Evolutionary conservation across 768 basidiomycete species (phyloP).

Genomic region (Inosperma sp.): DNA sequence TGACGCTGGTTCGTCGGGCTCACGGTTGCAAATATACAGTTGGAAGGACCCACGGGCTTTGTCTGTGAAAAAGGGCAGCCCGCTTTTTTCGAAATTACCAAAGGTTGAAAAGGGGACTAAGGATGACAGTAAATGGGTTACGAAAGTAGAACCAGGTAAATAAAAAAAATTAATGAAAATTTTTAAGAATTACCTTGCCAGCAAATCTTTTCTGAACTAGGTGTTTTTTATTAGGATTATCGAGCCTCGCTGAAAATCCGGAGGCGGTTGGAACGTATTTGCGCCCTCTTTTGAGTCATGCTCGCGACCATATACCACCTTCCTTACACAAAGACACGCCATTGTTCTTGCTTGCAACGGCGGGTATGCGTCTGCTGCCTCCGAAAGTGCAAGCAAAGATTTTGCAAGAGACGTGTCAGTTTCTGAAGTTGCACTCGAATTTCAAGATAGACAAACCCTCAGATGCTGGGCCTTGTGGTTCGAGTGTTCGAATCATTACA

Average conservation of each 20-base stretch:
- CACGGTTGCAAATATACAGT: constrained; percentile 92
- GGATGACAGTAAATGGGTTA: constrained; percentile 78
- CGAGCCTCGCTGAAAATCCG: constrained; percentile 68
- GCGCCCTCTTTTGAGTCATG: constrained; percentile 78
- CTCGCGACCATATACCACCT: constrained; percentile 77
- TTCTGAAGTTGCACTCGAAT: constrained; percentile 66
- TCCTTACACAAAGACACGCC: constrained; percentile 82
- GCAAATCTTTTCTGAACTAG: not conserved
- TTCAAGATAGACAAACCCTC: constrained; percentile 73
- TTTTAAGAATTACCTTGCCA: not conserved
- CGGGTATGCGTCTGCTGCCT: constrained; percentile 90
- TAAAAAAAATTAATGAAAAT: constrained; percentile 10
- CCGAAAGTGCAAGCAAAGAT: constrained; percentile 64
- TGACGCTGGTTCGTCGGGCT: constrained; percentile 98
- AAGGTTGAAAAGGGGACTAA: constrained; percentile 89
- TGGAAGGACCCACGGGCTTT: constrained; percentile 78
- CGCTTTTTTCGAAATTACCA: constrained; percentile 57
- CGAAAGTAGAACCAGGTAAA: constrained; percentile 91
- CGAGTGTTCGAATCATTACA: constrained; percentile 89
- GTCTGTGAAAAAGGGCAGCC: constrained; percentile 46
- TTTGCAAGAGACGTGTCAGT: constrained; percentile 71
- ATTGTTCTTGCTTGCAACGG: constrained; percentile 91
- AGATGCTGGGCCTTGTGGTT: constrained; percentile 77
- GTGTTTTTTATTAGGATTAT: constrained; percentile 59
- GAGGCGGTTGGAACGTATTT: constrained; percentile 72